phyloP scores from a whole-genome alignment of 2,329 filamentous ascomycete genomes.

The Fusarium nematophilum region DNA sequence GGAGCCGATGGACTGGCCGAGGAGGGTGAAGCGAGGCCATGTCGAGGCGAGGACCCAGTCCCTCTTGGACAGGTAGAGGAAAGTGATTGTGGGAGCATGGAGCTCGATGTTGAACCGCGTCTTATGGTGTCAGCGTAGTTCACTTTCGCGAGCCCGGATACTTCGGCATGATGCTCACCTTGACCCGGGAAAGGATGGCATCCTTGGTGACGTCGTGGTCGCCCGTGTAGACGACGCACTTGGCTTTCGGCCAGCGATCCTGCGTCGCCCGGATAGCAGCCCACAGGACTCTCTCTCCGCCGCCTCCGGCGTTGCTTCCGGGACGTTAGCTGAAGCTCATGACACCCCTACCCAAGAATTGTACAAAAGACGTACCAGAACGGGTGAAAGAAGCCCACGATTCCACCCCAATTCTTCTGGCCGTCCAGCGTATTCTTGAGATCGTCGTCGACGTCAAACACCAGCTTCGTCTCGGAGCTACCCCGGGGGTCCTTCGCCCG shows the following conservation, averaged over 20 bases:
- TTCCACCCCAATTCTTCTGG: constrained; percentile 77
- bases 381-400: constrained; percentile 96
- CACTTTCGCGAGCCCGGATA: background rate
- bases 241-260: constrained; percentile 85
- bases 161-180: constrained; percentile 59
- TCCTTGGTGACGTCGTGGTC: constrained; percentile 89
- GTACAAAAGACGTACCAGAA: constrained; percentile 76
- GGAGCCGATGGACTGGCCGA: constrained; percentile 94
- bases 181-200: constrained; percentile 80
- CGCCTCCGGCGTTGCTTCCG: constrained; percentile 89
- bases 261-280: constrained; percentile 93
- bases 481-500: constrained; percentile 49
- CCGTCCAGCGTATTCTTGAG: constrained; percentile 49
- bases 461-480: constrained; percentile 69
- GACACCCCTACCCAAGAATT: background rate
- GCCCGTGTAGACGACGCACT: constrained; percentile 94
- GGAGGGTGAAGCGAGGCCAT: constrained; percentile 91
- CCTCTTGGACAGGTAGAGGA: constrained; percentile 91
- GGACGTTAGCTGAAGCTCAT: constrained; percentile 18
- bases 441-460: constrained; percentile 57
- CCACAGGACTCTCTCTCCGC: constrained; percentile 96
- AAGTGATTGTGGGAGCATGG: constrained; percentile 82
- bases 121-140: constrained; percentile 54
- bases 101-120: constrained; percentile 93
- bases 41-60: constrained; percentile 87